These are phyloP conservation scores for Boletus tylopilopsis DNA, from an alignment of 768 basidiomycete genomes.

Conservation along the genomic window DNA sequence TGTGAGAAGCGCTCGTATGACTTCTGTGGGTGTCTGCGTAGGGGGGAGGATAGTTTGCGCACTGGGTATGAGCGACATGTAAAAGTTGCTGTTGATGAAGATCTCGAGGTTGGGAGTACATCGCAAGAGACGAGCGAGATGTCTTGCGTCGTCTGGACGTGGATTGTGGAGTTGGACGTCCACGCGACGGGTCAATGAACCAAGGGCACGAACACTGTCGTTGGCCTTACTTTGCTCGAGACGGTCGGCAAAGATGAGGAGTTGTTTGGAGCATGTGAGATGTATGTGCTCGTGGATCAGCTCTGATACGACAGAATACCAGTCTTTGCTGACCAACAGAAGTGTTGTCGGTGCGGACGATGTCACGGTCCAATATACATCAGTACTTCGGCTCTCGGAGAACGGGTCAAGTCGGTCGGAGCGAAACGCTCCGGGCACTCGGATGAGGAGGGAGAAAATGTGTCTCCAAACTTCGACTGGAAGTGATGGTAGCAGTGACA, in stretches of 20 bases:
- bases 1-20: constrained; percentile 32
- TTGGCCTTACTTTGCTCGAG: constrained; percentile 29
- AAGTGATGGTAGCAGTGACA: constrained; percentile 21
- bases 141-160: constrained; percentile 14
- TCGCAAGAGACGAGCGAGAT: constrained; percentile 36
- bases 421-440: constrained; percentile 31
- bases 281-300: constrained; percentile 40
- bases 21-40: constrained; percentile 28
- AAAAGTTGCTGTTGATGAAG: constrained; percentile 38
- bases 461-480: constrained; percentile 41
- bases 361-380: constrained; percentile 30
- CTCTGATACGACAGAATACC: constrained; percentile 35
- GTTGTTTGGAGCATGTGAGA: constrained; percentile 35
- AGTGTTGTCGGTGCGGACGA: constrained; percentile 29
- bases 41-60: constrained; percentile 20
- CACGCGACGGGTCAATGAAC: constrained; percentile 39
- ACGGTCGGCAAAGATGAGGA: constrained; percentile 31
- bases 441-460: constrained; percentile 34
- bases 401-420: constrained; percentile 41
- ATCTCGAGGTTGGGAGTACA: constrained; percentile 44
- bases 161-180: constrained; percentile 38
- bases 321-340: constrained; percentile 36
- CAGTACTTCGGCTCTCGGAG: constrained; percentile 28
- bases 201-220: constrained; percentile 29
- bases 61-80: constrained; percentile 21